These are phyloP conservation scores for Penicillium longicatenatum DNA, from an alignment of 495 filamentous ascomycete species.

Conservation along the genomic window DNA sequence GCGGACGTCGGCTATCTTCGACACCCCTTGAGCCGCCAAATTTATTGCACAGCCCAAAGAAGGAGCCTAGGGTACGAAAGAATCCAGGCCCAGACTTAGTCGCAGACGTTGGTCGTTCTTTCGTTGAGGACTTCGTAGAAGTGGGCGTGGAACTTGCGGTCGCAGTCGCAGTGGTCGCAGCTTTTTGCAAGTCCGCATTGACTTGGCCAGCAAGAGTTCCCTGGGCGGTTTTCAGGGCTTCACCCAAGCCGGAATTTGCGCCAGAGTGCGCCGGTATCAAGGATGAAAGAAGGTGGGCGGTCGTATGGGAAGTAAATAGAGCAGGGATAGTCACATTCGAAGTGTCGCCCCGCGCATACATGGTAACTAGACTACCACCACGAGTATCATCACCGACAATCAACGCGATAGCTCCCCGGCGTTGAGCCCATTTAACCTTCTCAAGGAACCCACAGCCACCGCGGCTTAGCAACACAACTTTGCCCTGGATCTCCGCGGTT, in stretches of 20 bases:
- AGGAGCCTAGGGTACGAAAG: conserved; percentile 54
- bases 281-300: conserved; percentile 89
- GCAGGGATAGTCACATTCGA: conserved; percentile 93
- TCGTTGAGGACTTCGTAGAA: conserved; percentile 23
- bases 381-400: conserved; percentile 93
- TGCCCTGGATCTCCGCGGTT: conserved; percentile 89
- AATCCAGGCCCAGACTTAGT: conserved; percentile 48
- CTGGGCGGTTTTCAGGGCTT: conserved; percentile 32
- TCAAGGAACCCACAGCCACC: conserved; percentile 96
- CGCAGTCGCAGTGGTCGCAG: conserved; percentile 26
- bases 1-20: conserved; percentile 66
- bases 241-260: conserved; percentile 55
- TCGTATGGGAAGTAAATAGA: conserved; percentile 92
- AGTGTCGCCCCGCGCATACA: conserved; percentile 95
- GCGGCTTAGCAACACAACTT: conserved; percentile 84
- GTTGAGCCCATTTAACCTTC: conserved; percentile 95
- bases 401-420: conserved; percentile 81
- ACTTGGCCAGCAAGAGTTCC: conserved; percentile 26
- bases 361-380: conserved; percentile 84
- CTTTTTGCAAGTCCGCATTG: conserved; percentile 23
- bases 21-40: conserved; percentile 22
- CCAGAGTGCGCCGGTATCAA: conserved; percentile 72
- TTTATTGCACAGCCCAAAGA: conserved; percentile 53
- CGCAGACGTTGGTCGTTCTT: conserved; percentile 16
- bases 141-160: conserved; percentile 28